These are phyloP conservation scores for Annulohypoxylon bovei DNA, from an alignment of 495 filamentous ascomycete genomes.

Conservation along the genomic window DNA sequence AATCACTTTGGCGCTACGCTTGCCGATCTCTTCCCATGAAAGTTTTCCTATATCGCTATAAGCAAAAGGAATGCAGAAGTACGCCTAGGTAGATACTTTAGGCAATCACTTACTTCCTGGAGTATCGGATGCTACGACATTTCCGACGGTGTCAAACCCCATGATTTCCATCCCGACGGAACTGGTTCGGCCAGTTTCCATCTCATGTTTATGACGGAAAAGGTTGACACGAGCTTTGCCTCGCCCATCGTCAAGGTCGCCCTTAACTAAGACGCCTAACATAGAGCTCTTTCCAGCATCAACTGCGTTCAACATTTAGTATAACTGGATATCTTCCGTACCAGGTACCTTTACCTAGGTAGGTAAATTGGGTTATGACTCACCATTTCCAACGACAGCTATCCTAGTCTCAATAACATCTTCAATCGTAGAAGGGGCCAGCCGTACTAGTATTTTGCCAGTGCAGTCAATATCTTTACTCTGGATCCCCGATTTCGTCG, in stretches of 20 bases:
- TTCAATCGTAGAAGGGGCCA: slow-evolving; percentile 76
- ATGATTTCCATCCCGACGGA: slow-evolving; percentile 99
- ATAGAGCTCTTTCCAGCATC: slow-evolving; percentile 98
- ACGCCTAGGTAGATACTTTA: neutral
- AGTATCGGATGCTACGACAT: slow-evolving; percentile 81
- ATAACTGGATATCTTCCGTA: neutral
- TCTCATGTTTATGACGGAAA: slow-evolving; percentile 97
- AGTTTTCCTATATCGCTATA: slow-evolving; percentile 57
- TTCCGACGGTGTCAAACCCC: slow-evolving; percentile 91
- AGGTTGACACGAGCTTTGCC: slow-evolving; percentile 96
- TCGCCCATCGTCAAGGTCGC: slow-evolving; percentile 91
- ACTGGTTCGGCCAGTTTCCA: slow-evolving; percentile 92
- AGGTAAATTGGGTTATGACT: slow-evolving; percentile 22
- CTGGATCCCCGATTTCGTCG: slow-evolving; percentile 52
- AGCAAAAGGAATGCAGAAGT: neutral
- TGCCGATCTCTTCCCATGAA: slow-evolving; percentile 98
- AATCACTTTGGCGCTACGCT: slow-evolving; percentile 94
- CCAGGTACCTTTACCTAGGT: no score
- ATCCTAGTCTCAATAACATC: slow-evolving; percentile 96
- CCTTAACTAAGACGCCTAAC: slow-evolving; percentile 96
- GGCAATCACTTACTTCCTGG: slow-evolving; percentile 73
- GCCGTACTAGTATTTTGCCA: slow-evolving; percentile 86
- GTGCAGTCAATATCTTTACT: slow-evolving; percentile 75
- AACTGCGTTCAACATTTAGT: slow-evolving; percentile 58
- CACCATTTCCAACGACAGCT: slow-evolving; percentile 93